Base-by-base conservation (phyloP, 495 filamentous ascomycete genomes). In the Astrocystis sublimbata region DNA sequence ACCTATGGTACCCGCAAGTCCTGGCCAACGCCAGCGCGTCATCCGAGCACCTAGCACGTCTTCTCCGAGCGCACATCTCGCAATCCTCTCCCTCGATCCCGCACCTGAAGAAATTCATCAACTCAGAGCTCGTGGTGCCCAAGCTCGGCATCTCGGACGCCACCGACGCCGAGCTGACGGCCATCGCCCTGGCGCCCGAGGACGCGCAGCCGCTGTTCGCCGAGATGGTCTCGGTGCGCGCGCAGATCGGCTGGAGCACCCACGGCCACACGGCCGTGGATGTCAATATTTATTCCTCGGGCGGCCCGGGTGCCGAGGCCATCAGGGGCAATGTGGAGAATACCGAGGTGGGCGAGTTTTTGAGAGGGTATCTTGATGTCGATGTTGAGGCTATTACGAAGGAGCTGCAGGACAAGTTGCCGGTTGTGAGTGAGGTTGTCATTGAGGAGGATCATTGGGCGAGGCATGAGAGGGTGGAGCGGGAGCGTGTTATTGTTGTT, bases 241-340 rank as follows among this genome's bases (percentile, higher is more conserved):
- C 92, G 3, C 92, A 96, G 71, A 84, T 96, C 49, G 96, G 94
- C 12, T 98, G 96, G 96, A 86, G 81, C 31, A 96, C 91, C 0
- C 92, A 96, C 69, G 92, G 92, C 17, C 92, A 97, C 76, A 91
- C 88, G 41, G 90, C 83, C 41, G 92, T 92, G 12, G 92, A 97
- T 72, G 92, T 97, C 52, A 96, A 97, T 71, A 89, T 96, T 65
- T 97, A 96, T 71, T 86, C 88, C 60, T 89, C 87, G 0, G 73
- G 74, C 19, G 83, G 83, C 4, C 70, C 71, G 1, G 78, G 70
- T 4, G 69, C 81, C 0, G 79, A 82, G 2, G 66, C 66, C 26
- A 74, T 98, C 17, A 68, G 81, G 1, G 94, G 94, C 4, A 97
- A 97, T 71, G 87, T 93, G 61, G 94, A 98, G 79, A 98, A 98